phyloP scores from a whole-genome alignment of 352 stramenopile genomes.

The Phytophthora agathidicida region DNA sequence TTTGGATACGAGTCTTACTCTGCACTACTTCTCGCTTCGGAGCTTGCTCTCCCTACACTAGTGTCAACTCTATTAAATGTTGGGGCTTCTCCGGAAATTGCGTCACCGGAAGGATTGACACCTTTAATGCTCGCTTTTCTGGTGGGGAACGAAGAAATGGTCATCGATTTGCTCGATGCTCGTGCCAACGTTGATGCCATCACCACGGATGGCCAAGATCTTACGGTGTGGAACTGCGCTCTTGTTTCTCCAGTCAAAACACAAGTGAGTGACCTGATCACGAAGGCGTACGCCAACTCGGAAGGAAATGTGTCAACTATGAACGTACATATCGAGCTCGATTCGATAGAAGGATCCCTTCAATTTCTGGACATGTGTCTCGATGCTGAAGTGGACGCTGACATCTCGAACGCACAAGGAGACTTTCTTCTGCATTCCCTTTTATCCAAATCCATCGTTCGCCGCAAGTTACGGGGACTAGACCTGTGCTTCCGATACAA shows the following conservation, averaged over 20 bases:
- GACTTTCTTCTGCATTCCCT: conserved; percentile 72
- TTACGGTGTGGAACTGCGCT: conserved; percentile 63
- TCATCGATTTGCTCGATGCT: conserved; percentile 32
- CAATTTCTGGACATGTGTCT: conserved; percentile 45
- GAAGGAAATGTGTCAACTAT: neutral
- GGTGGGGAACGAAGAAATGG: conserved; percentile 44
- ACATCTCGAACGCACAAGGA: conserved; percentile 62
- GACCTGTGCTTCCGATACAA: conserved; percentile 69
- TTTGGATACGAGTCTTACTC: conserved; percentile 63
- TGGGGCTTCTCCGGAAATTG: conserved; percentile 39
- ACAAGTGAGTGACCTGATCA: conserved; percentile 21
- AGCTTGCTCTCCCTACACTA: conserved; percentile 43
- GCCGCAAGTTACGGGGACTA: conserved; percentile 54
- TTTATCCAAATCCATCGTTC: conserved; percentile 57
- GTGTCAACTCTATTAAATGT: conserved; percentile 44
- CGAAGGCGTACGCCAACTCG: conserved; percentile 8
- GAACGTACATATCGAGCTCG: conserved; percentile 29
- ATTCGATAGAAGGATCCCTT: conserved; percentile 43
- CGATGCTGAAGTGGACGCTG: conserved; percentile 47
- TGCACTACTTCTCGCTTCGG: conserved; percentile 56
- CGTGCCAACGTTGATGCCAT: conserved; percentile 61
- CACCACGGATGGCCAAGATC: conserved; percentile 51
- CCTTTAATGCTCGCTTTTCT: conserved; percentile 70
- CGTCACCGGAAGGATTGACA: conserved; percentile 42
- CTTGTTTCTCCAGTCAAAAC: conserved; percentile 40